Conservation (phyloP, 2,329 filamentous ascomycete genomes). For the Talaromyces islandicus region DNA sequence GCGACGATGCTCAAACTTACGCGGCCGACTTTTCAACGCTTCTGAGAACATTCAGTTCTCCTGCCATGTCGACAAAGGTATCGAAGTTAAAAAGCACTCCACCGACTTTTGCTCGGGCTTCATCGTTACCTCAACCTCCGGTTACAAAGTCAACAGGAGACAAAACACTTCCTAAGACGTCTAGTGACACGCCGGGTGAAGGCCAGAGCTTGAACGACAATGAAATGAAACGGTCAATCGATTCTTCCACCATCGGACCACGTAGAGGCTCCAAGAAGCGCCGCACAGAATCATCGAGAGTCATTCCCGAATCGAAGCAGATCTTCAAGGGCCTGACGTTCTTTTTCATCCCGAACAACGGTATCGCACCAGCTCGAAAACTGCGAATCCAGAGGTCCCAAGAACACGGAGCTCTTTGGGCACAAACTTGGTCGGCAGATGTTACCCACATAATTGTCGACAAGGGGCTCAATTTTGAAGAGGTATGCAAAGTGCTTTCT, state of each 20-base stretch:
- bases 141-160: background rate
- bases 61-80: background rate
- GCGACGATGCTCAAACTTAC: conserved; percentile 19
- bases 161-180: background rate
- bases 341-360: conserved; percentile 77
- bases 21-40: background rate
- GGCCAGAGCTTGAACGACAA: background rate
- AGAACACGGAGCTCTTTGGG: conserved; percentile 70
- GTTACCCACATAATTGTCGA: conserved; percentile 81
- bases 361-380: conserved; percentile 61
- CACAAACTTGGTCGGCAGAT: conserved; percentile 46
- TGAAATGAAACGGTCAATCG: background rate
- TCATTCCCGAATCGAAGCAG: conserved; percentile 48
- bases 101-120: background rate
- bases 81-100: background rate
- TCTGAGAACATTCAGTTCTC: background rate
- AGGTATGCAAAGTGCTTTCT: conserved; percentile 56
- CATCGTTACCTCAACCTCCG: background rate
- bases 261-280: conserved; percentile 13
- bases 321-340: conserved; percentile 59
- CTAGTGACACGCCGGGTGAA: background rate
- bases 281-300: conserved; percentile 33
- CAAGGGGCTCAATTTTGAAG: conserved; percentile 56
- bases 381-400: conserved; percentile 68
- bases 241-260: background rate